Evolutionary conservation across 768 basidiomycete genomes (phyloP).

Genomic region (Trametes maxima): DNA sequence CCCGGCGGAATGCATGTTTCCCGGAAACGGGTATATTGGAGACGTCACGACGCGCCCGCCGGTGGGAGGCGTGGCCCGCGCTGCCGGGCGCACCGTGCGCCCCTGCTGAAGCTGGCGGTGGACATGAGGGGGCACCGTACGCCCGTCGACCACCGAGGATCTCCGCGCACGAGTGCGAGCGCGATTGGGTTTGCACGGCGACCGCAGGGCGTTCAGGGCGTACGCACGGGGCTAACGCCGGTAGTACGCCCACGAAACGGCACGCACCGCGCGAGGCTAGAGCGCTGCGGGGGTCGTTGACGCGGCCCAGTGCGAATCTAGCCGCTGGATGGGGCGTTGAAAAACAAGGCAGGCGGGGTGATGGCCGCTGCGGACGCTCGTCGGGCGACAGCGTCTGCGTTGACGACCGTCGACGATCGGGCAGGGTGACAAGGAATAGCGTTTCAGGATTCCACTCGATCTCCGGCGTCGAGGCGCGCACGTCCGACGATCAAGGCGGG

Average conservation of each 20-base stretch:
- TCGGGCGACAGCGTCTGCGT: neutral
- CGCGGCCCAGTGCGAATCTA: conserved; percentile 1
- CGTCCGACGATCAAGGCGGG: conserved; percentile 6
- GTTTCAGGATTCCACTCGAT: neutral
- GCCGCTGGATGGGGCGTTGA: neutral
- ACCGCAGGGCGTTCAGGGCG: neutral
- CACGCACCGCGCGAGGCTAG: neutral
- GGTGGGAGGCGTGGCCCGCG: neutral
- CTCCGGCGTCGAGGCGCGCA: neutral
- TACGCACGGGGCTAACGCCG: too few species aligned
- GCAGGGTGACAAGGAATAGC: neutral
- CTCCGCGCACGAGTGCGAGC: neutral
- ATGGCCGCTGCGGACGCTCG: conserved; percentile 4
- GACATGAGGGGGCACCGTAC: neutral
- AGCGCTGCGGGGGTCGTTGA: neutral
- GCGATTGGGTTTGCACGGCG: neutral
- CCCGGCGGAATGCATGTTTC: conserved; percentile 8
- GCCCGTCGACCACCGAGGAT: neutral
- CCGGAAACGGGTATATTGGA: conserved; percentile 13
- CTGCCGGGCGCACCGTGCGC: neutral
- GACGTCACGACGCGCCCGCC: conserved; percentile 1
- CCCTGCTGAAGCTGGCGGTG: neutral
- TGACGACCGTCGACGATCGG: neutral
- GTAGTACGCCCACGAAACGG: too few species aligned
- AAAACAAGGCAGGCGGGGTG: neutral